These are phyloP conservation scores for Phytophthora multivora DNA, from an alignment of 352 stramenopile genomes.

Conservation along the genomic window DNA sequence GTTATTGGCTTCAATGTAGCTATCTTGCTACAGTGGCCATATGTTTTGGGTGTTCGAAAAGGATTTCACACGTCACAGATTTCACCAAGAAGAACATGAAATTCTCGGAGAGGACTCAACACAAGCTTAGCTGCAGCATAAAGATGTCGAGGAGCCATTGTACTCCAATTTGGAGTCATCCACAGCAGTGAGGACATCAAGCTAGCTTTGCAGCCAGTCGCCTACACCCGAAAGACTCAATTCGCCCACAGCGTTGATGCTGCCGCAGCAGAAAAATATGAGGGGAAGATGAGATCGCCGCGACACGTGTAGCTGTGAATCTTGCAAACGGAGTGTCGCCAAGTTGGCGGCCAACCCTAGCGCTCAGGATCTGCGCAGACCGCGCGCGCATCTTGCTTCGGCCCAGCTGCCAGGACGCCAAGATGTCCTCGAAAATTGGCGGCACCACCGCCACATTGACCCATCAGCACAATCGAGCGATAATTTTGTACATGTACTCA, in stretches of 20 bases:
- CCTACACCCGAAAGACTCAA: background rate
- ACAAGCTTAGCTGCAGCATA: conserved; percentile 21
- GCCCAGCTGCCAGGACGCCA: conserved; percentile 24
- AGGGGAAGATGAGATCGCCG: conserved; percentile 20
- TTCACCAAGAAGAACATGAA: conserved; percentile 1
- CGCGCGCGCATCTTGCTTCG: background rate
- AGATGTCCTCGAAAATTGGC: conserved; percentile 22
- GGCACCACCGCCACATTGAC: conserved; percentile 2
- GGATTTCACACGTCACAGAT: conserved; percentile 22
- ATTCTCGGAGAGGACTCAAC: conserved; percentile 3
- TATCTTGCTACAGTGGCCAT: background rate
- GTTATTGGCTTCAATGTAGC: conserved; percentile 10
- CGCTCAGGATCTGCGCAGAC: conserved; percentile 9
- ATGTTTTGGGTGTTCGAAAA: conserved; percentile 12
- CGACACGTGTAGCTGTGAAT: conserved; percentile 21
- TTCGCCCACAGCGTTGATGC: background rate
- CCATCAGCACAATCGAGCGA: background rate
- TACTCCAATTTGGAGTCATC: too few species aligned
- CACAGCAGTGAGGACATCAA: conserved; percentile 1
- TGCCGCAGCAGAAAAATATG: conserved; percentile 5
- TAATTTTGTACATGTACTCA: background rate
- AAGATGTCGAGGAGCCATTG: conserved; percentile 10
- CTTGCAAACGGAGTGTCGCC: conserved; percentile 3
- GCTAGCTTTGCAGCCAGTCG: conserved; percentile 16
- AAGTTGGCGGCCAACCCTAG: background rate